A percentile compares a stretch with the other conserved stretches of the same genome.
Conservation (phyloP, 345 rosid genomes). For the Bretschneidera sinensis region DNA sequence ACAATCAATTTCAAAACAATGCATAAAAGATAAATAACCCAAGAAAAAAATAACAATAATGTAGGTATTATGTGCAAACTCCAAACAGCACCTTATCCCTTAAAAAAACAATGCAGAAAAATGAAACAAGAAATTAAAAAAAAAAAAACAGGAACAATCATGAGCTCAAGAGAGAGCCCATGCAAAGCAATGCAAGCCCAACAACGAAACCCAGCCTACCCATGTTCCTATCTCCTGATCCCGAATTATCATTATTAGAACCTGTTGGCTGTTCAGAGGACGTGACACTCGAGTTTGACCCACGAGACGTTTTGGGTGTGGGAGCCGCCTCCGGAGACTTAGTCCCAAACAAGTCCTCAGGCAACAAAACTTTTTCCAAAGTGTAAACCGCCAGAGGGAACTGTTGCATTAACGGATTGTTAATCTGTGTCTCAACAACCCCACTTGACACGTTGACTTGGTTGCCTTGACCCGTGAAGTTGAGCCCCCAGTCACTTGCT, state of each 20-base stretch:
- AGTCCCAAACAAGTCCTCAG: constrained; percentile 49
- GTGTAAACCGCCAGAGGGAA: constrained; percentile 73
- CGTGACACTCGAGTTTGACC: constrained; percentile 10
- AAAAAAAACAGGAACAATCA: too few species aligned
- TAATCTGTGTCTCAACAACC: constrained; percentile 52
- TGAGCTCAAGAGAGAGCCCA: constrained; percentile 36
- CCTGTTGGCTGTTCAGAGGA: constrained; percentile 34
- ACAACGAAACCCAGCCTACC: constrained; percentile 40
- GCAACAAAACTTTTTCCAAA: constrained; percentile 74
- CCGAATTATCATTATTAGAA: constrained; percentile 17
- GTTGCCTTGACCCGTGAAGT: constrained; percentile 58
- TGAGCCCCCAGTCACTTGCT: constrained; percentile 54
- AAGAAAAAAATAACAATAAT: too few species aligned
- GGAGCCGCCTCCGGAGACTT: constrained; percentile 40
- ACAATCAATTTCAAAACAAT: too few species aligned
- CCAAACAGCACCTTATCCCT: too few species aligned
- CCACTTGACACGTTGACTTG: constrained; percentile 84
- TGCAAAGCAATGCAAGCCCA: constrained; percentile 50
- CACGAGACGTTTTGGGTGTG: constrained; percentile 17
- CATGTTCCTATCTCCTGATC: constrained; percentile 26
- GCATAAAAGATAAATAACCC: too few species aligned
- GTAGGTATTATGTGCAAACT: too few species aligned
- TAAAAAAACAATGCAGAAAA: too few species aligned
- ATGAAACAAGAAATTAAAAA: too few species aligned
- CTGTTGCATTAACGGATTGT: constrained; percentile 41